Base-by-base conservation (phyloP, 2,329 filamentous ascomycete genomes). In the Coccinonectria pachysandricola region DNA sequence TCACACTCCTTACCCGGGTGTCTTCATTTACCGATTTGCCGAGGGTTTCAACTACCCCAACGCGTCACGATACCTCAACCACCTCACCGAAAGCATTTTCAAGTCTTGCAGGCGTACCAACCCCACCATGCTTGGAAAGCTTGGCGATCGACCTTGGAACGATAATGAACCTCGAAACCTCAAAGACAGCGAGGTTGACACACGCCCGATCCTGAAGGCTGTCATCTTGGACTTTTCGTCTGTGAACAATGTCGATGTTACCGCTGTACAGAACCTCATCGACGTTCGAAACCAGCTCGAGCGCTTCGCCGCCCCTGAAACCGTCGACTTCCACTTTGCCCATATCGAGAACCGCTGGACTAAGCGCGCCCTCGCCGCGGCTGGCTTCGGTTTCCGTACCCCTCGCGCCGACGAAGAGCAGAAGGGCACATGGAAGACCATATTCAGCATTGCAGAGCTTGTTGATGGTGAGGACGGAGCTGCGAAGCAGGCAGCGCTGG, bases 381-480 rank as follows among this genome's bases (percentile, higher is more conserved):
- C 65, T 4, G 68, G 68, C 1, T 72, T 73, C 34, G 69, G 68
- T 7, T 56, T 49, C 42, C 49, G 49, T 8, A 53, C 52, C 5
- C 57, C 43, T 7, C 45, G 35, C n/a, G 21, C 30, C 22, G 30
- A 38, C 21, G 40, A 42, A 7, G 40, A 48, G 11, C 34, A 35
- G 9, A 27, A 47, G 3, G 46, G 45, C 10, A 43, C 53, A 12
- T 57, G 52, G 53, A 87, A 85, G 56, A 82, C 85, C 12, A 87
- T 96, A 42, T 96, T 95, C 67, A 85, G 75, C 48, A 87, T 96
- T 17, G 84, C 88, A 1, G 85, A 94, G 47, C 74, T 93, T 26
- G n/a, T n/a, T n/a, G 75, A 84, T 32, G 79, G 86, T 7, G 60
- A 63, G 2, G 61, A 76, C 30, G 84, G 78, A 11, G 81, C 80